These are phyloP conservation scores for Austroboletus niveus DNA, from an alignment of 1,284 basidiomycete genomes.

Conservation along the genomic window DNA sequence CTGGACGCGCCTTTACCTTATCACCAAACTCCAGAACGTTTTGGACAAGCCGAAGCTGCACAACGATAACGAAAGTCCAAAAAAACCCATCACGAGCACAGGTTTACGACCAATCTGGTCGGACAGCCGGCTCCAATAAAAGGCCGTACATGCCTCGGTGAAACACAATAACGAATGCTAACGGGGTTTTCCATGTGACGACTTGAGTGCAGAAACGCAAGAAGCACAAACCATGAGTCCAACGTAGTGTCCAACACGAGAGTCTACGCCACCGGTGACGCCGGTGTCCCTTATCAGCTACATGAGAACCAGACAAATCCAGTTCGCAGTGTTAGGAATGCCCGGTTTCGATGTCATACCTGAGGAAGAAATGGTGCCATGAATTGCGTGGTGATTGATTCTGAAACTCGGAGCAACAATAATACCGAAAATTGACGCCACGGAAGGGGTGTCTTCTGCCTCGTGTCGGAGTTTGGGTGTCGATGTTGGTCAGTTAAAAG, in stretches of 20 bases:
- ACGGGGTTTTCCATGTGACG: too few species aligned
- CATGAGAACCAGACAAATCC: background rate
- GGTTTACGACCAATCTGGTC: conserved; percentile 66
- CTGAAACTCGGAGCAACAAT: conserved; percentile 62
- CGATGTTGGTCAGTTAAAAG: background rate
- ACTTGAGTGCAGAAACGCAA: too few species aligned
- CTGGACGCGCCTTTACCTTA: conserved; percentile 39
- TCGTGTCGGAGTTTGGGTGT: background rate
- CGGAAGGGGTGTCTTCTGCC: conserved; percentile 53
- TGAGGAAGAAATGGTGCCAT: conserved; percentile 72
- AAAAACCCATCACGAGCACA: conserved; percentile 56
- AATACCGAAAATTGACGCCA: conserved; percentile 67
- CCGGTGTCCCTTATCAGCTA: conserved; percentile 50
- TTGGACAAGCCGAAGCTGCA: conserved; percentile 61
- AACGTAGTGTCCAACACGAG: conserved; percentile 54
- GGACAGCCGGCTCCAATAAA: conserved; percentile 66
- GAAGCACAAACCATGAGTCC: conserved; percentile 48
- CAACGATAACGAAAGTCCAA: conserved; percentile 58
- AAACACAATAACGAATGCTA: conserved; percentile 55
- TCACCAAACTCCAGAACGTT: conserved; percentile 55
- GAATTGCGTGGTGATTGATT: conserved; percentile 65
- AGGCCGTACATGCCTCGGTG: conserved; percentile 54
- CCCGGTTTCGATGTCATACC: conserved; percentile 13
- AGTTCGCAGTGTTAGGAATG: too few species aligned
- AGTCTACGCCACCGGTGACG: conserved; percentile 46